These are phyloP conservation scores for Sclerotinia glacialis DNA, from an alignment of 2,329 filamentous ascomycete genomes.

Conservation along the genomic window DNA sequence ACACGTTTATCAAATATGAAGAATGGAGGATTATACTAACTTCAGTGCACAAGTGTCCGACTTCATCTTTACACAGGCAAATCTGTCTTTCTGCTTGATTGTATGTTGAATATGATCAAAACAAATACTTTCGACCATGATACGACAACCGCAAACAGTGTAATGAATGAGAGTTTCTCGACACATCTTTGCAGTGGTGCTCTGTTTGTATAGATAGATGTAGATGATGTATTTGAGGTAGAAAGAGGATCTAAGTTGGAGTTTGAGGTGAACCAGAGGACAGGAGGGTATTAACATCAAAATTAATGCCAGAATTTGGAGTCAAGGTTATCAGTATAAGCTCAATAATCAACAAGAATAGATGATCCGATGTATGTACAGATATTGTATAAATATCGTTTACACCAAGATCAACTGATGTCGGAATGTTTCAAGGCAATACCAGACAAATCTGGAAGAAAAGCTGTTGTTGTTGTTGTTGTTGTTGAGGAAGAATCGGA, in stretches of 20 bases:
- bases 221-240: background rate
- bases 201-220: too few species aligned
- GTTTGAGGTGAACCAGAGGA: background rate
- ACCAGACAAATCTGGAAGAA: background rate
- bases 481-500: background rate
- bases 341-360: background rate
- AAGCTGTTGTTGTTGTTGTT: background rate
- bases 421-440: too few species aligned
- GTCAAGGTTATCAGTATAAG: too few species aligned
- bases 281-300: background rate
- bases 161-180: background rate
- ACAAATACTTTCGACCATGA: conserved; percentile 11
- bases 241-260: background rate
- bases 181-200: background rate
- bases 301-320: background rate
- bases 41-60: background rate
- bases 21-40: background rate
- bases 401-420: background rate
- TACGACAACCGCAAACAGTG: background rate
- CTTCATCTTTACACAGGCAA: background rate
- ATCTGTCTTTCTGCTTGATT: background rate
- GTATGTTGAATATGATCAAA: conserved; percentile 11
- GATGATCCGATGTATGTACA: background rate
- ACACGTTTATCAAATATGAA: background rate
- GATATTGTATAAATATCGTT: background rate